Evolutionary conservation across 805 yeast species (phyloP).

Genomic region (Metschnikowia lunata): DNA sequence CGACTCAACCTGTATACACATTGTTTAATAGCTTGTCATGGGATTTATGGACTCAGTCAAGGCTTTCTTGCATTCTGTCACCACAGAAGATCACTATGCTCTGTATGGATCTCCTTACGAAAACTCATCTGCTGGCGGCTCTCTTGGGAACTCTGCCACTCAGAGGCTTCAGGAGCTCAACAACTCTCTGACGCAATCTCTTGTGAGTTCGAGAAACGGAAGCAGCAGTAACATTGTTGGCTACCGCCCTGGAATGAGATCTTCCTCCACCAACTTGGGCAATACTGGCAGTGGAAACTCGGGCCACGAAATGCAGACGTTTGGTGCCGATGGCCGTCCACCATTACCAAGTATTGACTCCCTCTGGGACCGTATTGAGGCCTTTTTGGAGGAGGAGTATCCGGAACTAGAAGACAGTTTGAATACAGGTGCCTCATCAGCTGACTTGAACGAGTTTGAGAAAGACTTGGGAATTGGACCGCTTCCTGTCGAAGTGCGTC

Average conservation of each 20-base stretch:
- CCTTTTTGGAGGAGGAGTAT: slow-evolving; percentile 42
- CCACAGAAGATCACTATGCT: slow-evolving; percentile 59
- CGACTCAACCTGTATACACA: no score
- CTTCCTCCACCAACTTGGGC: slow-evolving; percentile 35
- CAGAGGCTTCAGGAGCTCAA: slow-evolving; percentile 37
- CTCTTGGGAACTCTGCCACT: slow-evolving; percentile 20
- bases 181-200: slow-evolving; percentile 28
- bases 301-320: slow-evolving; percentile 15
- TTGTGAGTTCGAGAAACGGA: slow-evolving; percentile 20
- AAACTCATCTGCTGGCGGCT: slow-evolving; percentile 17
- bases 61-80: slow-evolving; percentile 44
- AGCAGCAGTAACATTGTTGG: slow-evolving; percentile 23
- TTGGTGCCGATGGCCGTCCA: slow-evolving; percentile 16
- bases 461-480: slow-evolving; percentile 41
- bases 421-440: slow-evolving; percentile 41
- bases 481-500: slow-evolving; percentile 43
- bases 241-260: slow-evolving; percentile 41
- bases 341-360: slow-evolving; percentile 32
- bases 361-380: slow-evolving; percentile 40
- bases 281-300: slow-evolving; percentile 3
- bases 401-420: slow-evolving; percentile 43
- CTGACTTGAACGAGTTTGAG: slow-evolving; percentile 44
- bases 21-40: slow-evolving; percentile 17
- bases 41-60: slow-evolving; percentile 36
- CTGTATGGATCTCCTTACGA: slow-evolving; percentile 38